Conservation (phyloP, 108 stramenopile genomes). For the Fistulifera solaris region DNA sequence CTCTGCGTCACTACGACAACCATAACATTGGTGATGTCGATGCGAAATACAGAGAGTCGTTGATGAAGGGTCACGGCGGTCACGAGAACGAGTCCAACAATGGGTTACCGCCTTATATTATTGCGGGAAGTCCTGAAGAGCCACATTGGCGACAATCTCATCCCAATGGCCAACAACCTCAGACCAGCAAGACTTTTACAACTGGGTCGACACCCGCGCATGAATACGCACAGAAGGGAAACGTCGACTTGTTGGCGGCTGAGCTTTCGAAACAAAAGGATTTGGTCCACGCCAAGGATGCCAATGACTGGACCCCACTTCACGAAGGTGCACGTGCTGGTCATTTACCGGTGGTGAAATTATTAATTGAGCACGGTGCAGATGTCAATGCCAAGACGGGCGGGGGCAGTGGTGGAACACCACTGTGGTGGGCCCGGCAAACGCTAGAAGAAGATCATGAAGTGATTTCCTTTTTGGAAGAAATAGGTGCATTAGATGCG, state of each 20-base stretch:
- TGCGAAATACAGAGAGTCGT: conserved; percentile 36
- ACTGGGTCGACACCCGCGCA: conserved; percentile 67
- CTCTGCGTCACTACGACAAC: conserved; percentile 45
- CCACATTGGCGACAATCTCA: conserved; percentile 44
- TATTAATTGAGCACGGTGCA: conserved; percentile 61
- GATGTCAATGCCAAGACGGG: conserved; percentile 55
- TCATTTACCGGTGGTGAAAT: conserved; percentile 59
- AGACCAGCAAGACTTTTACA: conserved; percentile 24
- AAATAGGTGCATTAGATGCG: conserved; percentile 53
- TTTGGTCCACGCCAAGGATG: conserved; percentile 56
- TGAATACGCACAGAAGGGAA: conserved; percentile 51
- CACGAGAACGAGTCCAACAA: conserved; percentile 42
- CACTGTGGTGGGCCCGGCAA: conserved; percentile 59
- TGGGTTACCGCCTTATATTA: conserved; percentile 67
- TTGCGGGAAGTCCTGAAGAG: conserved; percentile 53
- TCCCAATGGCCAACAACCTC: conserved; percentile 18
- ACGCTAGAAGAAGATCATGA: conserved; percentile 52
- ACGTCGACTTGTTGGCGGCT: conserved; percentile 28
- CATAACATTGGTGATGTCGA: conserved; percentile 24
- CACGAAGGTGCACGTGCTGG: conserved; percentile 77
- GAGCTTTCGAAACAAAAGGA: conserved; percentile 42
- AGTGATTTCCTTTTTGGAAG: conserved; percentile 39
- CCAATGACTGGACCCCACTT: conserved; percentile 78
- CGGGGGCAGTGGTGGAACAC: conserved; percentile 38
- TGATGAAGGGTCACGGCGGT: conserved; percentile 33